Conservation (phyloP, 1,284 basidiomycete genomes). For the Ceratorhiza oryzae-sativae region DNA sequence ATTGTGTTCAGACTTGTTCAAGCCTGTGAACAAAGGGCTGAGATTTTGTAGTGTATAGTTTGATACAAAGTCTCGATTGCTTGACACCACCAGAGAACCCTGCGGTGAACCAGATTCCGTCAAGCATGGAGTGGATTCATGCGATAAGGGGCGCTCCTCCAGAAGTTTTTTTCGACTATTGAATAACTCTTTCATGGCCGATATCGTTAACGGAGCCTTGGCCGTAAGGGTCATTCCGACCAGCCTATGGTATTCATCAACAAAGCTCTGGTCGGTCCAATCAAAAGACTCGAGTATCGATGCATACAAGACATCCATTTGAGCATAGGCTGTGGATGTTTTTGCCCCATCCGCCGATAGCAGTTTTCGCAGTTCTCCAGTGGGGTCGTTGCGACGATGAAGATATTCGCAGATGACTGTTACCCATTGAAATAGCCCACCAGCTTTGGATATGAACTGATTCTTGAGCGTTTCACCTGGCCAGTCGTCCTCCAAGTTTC, state of each 20-base stretch:
- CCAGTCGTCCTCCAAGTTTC: constrained; percentile 36
- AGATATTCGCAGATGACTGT: constrained; percentile 45
- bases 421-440: constrained; percentile 47
- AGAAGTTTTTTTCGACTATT: not conserved
- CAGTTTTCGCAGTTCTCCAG: constrained; percentile 42
- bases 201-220: constrained; percentile 8
- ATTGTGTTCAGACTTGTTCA: not conserved
- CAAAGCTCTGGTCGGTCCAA: constrained; percentile 46
- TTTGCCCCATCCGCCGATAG: constrained; percentile 13
- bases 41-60: not conserved
- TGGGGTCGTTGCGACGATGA: constrained; percentile 35
- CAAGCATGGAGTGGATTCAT: no score
- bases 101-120: no score
- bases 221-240: constrained; percentile 45
- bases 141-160: no score
- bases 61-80: not conserved
- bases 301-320: constrained; percentile 46
- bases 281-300: constrained; percentile 44
- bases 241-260: constrained; percentile 43
- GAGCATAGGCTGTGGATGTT: constrained; percentile 31
- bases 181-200: not conserved
- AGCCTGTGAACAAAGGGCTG: not conserved
- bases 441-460: constrained; percentile 41
- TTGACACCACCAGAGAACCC: no score
- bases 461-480: constrained; percentile 33